phyloP scores from a whole-genome alignment of 2,329 filamentous ascomycete genomes.

The Cordyceps javanica region DNA sequence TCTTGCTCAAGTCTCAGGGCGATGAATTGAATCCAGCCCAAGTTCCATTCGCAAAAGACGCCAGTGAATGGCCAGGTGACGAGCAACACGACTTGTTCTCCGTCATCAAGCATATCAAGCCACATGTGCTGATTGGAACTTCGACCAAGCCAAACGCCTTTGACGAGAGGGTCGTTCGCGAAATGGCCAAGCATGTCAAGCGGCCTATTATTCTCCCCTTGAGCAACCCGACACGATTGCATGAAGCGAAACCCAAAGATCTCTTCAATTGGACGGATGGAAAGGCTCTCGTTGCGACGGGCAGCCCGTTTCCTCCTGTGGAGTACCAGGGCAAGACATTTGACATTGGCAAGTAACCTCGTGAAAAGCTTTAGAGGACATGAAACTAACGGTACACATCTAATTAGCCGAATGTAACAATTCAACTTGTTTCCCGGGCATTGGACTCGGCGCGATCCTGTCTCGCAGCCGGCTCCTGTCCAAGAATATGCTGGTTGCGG shows the following conservation, averaged over 20 bases:
- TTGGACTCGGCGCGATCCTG: slow-evolving; percentile 73
- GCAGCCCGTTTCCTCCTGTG: slow-evolving; percentile 74
- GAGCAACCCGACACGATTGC: slow-evolving; percentile 77
- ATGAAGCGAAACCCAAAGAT: slow-evolving; percentile 74
- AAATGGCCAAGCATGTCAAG: slow-evolving; percentile 61
- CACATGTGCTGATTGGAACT: slow-evolving; percentile 78
- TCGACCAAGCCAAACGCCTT: slow-evolving; percentile 60
- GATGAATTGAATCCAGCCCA: slow-evolving; percentile 52
- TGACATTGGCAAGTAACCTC: slow-evolving; percentile 33
- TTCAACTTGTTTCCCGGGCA: slow-evolving; percentile 77
- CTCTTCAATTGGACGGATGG: slow-evolving; percentile 74
- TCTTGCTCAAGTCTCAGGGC: slow-evolving; percentile 60
- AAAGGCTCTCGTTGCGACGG: slow-evolving; percentile 72
- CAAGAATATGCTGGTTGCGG: slow-evolving; percentile 75
- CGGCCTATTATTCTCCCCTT: slow-evolving; percentile 76
- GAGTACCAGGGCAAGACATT: slow-evolving; percentile 39
- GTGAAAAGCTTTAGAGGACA: too few species aligned
- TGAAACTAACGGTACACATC: not conserved
- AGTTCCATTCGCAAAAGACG: slow-evolving; percentile 57
- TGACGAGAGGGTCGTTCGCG: not conserved
- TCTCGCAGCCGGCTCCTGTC: slow-evolving; percentile 61
- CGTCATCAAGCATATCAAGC: slow-evolving; percentile 64
- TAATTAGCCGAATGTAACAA: slow-evolving; percentile 72
- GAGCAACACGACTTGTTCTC: slow-evolving; percentile 54
- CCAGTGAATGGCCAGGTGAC: slow-evolving; percentile 52